Base-by-base conservation (phyloP, 2,329 filamentous ascomycete species). In the Colletotrichum costaricense region DNA sequence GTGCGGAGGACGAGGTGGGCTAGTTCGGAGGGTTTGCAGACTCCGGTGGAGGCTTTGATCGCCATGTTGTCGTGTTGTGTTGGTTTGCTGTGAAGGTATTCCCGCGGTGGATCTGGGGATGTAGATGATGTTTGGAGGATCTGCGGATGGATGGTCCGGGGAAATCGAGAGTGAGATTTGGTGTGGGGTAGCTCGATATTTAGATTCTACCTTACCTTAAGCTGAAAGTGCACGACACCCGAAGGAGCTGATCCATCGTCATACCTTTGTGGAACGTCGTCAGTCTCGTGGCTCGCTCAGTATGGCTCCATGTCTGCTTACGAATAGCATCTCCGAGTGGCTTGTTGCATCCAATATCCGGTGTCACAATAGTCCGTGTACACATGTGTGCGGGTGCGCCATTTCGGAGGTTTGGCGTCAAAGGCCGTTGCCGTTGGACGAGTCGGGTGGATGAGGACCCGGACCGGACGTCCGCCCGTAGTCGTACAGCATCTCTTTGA, bases 1-100 rank as follows among this genome's bases (percentile, higher is more conserved):
- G 33, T 49, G 16, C 70, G 67, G 11, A 73, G 67, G 14, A 73
- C 70, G 14, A 73, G 26, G 46, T 73, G 70, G 6, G 70, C 70
- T 3, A 73, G 70, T 5, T 70, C 67, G 4, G 70, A 73, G 33
- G 70, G 70, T 30, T 49, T 58, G 60, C 67, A 60, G 9, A 64
- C 67, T 11, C 33, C 67, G 7, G 5, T n/a, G 7, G 59, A 30
- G 19, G 54, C 22, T 16, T 55, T 52, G 28, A 70, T 28, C 35
- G 55, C 28, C 70, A 73, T 73, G 26, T 14, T 70, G 33, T 19
- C n/a, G 30, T 35, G 33, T 35, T 35, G 33, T 11, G 9, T 38
- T 38, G 12, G 5, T 38, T 16, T 38, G 12, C 1, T 14, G 35
- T 38, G 35, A 38, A 38, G 12, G 14, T 38, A 6, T 38, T 1